Evolutionary conservation across 2,329 filamentous ascomycete species (phyloP).

Genomic region (Aureobasidium pullulans): DNA sequence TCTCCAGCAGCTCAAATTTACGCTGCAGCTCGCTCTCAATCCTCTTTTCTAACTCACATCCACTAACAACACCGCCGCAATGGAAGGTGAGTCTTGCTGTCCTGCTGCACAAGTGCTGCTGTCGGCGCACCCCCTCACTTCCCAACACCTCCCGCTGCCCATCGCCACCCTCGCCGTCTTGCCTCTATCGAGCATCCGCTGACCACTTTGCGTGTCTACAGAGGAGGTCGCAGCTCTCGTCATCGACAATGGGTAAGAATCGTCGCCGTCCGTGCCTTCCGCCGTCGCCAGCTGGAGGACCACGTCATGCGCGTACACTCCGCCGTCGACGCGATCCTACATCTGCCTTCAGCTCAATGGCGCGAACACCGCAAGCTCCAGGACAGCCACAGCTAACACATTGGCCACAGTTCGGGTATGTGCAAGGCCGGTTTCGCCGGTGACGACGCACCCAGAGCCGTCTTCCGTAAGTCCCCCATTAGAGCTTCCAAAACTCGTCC

Average conservation of each 20-base stretch:
- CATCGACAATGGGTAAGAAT: slow-evolving; percentile 99
- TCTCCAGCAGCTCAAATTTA: slow-evolving; percentile 11
- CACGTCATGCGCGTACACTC: slow-evolving; percentile 26
- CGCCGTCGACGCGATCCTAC: slow-evolving; percentile 26
- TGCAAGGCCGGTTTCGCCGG: slow-evolving; percentile 99
- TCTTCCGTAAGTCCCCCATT: slow-evolving; percentile 83
- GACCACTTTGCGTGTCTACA: slow-evolving; percentile 40
- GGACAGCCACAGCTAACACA: slow-evolving; percentile 16
- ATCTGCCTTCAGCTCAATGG: slow-evolving; percentile 1
- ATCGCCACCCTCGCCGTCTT: slow-evolving; percentile 3
- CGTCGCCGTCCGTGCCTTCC: slow-evolving; percentile 24
- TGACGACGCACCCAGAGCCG: slow-evolving; percentile 99
- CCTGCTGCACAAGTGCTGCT: not conserved
- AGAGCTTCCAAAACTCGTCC: slow-evolving; percentile 10
- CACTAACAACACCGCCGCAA: slow-evolving; percentile 20
- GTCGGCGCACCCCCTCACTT: slow-evolving; percentile 12
- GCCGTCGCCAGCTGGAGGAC: slow-evolving; percentile 18
- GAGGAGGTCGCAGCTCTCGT: slow-evolving; percentile 99
- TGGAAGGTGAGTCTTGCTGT: slow-evolving; percentile 25
- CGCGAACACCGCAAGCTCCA: slow-evolving; percentile 4
- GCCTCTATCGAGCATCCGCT: slow-evolving; percentile 5
- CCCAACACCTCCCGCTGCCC: not conserved
- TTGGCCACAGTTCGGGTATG: slow-evolving; percentile 83
- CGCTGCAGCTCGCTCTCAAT: slow-evolving; percentile 12
- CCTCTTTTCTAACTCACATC: not conserved